Evolutionary conservation across 2,329 filamentous ascomycete genomes (phyloP), one percentile per base, ranked within the genome.

Genomic region (Diaporthe nobilis): DNA sequence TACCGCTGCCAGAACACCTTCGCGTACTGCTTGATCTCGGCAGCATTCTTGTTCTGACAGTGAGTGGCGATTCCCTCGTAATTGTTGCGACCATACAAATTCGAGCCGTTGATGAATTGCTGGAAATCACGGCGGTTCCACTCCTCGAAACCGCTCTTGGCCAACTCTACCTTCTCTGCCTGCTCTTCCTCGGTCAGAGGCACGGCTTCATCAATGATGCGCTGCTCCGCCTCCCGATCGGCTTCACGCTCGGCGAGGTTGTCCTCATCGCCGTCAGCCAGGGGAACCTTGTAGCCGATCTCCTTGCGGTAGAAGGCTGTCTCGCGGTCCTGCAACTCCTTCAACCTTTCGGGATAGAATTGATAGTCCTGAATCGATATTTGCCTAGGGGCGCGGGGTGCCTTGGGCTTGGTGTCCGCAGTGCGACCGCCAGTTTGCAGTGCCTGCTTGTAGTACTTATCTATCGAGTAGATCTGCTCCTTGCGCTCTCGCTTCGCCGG

Each of bases 101-200:
- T 96, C 47, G 95, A 98, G 28, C 95, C 96, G 81, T 98, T 98
- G 85, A 99, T 90, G 83, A 99, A 99, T 80, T 98, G 97, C 82
- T 98, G 96, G 86, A 98, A 99, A 84, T 99, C 97, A 80, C 97
- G 93, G 80, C 95, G 94, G 86, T 98, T 98, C 97, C 97, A 99
- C 47, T 97, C 93, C 2, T 92, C 93, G 80, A 99, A 99, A 12
- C 97, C 97, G 83, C 97, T 91, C 72, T 92, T 89, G 1, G 95
- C 94, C 73, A 99, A 89, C 47, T 88, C 88, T 77, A 95, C 91
- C 85, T 99, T 99, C 84, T 97, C 94, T 49, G 93, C 93, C 79
- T 94, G 92, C 84, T 99, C 97, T 77, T 95, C 94, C 81, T 98
- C 95, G 0, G 94, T 98, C 79, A 99, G 86, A 0, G 96, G 92